Evolutionary conservation across 129 eudicot species (phyloP), one percentile per base, ranked within the genome.

Genomic region (Smallanthus sonchifolius): DNA sequence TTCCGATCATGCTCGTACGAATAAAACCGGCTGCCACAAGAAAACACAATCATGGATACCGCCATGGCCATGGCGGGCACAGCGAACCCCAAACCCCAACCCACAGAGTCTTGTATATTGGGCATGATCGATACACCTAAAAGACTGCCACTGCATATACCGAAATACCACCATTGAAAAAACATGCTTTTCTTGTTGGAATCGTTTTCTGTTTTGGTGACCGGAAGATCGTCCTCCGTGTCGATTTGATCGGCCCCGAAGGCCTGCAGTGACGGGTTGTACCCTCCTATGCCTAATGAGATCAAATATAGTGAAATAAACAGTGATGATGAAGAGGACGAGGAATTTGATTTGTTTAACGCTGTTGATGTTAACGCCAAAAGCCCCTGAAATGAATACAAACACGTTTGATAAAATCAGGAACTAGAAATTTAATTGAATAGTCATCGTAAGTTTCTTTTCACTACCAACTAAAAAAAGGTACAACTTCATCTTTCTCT

Each of bases 1-100:
- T 43, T 40, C 69, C 63, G 72, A 3, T 76, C 79, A 39, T 84
- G 79, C 59, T 79, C 81, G n/a, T 71, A 84, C 9, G 74, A 62
- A 36, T 90, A 94, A 49, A 77, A 85, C 60, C 82, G 82, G 32
- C 68, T 85, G 7, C 97, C 97, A 37, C 86, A 87, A 0, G 87
- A 75, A 52, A 95, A 95, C 20, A 95, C 69, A 0, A 73, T 56
- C 13, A 91, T 82, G 0, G 99, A 95, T 0, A 75, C 67, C 38
- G 83, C 70, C 93, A 95, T 88, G 4, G 92, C 86, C 36, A 88
- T 56, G 0, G 96, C 54, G n/a, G 99, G 99, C 48, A 91, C 84
- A 0, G 97, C 97, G 38, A 95, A 95, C 54, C 99, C 99, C n/a
- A 95, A 67, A 52, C 97, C 93, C 99, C 99, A 95, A 35, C 99